Conservation (phyloP, 1,284 basidiomycete genomes). For the Omphalotus olearius region DNA sequence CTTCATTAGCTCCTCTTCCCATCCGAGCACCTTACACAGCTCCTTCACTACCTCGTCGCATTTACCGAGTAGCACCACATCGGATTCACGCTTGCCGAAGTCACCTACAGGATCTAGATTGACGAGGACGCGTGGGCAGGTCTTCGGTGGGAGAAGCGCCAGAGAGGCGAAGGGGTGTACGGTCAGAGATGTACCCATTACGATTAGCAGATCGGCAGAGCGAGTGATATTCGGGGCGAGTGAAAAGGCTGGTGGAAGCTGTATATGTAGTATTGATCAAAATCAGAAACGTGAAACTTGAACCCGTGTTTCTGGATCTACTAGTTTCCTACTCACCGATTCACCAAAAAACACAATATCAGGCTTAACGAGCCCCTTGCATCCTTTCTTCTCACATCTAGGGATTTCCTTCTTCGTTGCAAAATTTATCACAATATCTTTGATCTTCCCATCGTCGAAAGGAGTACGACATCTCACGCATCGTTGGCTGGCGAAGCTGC, state of each 20-base stretch:
- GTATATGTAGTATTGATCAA: constrained; percentile 3
- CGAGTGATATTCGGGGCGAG: constrained; percentile 42
- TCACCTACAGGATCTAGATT: constrained; percentile 65
- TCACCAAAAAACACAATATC: constrained; percentile 97
- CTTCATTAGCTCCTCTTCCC: constrained; percentile 58
- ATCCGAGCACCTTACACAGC: constrained; percentile 62
- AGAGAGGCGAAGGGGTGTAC: constrained; percentile 76
- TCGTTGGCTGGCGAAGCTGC: constrained; percentile 79
- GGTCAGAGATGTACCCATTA: constrained; percentile 89
- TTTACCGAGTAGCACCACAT: constrained; percentile 60
- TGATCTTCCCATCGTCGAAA: constrained; percentile 70
- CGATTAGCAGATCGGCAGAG: constrained; percentile 80
- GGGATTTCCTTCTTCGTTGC: constrained; percentile 52
- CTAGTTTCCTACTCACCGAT: constrained; percentile 37
- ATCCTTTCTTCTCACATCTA: constrained; percentile 46
- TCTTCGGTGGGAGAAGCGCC: constrained; percentile 39
- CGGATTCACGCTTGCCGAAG: constrained; percentile 49
- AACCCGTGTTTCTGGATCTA: too few relatives aligned
- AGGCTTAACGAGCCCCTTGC: constrained; percentile 79
- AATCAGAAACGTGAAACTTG: neutral
- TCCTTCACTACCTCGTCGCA: constrained; percentile 62
- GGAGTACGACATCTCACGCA: constrained; percentile 69
- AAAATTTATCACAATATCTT: constrained; percentile 26
- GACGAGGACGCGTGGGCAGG: constrained; percentile 66
- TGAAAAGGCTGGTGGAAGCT: constrained; percentile 63